Percentiles rank a stretch among this genome's conserved stretches.
Evolutionary conservation across 2,329 filamentous ascomycete species (phyloP).

Genomic region (Hypoxylon sp.): DNA sequence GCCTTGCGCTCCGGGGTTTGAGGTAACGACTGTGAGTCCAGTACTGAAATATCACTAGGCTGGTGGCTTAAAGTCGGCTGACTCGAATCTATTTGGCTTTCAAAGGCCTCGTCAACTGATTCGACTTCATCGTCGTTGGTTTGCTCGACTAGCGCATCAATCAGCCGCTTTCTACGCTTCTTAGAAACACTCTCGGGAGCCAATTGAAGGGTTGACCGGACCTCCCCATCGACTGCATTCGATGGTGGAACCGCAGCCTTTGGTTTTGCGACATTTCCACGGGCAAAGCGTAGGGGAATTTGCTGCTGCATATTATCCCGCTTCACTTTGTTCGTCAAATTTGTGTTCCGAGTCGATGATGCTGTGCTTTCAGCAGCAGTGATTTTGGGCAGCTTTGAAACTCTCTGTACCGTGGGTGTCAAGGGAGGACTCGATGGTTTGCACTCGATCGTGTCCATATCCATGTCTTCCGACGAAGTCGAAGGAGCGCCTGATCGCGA

Average conservation of each 20-base stretch:
- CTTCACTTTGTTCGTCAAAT: constrained; percentile 23
- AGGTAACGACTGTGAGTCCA: constrained; percentile 45
- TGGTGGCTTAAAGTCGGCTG: constrained; percentile 44
- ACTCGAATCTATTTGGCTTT: constrained; percentile 41
- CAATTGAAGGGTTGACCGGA: constrained; percentile 20
- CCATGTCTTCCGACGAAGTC: constrained; percentile 46
- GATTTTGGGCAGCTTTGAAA: constrained; percentile 22
- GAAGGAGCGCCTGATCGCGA: constrained; percentile 38
- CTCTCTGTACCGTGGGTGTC: constrained; percentile 48
- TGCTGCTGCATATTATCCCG: constrained; percentile 43
- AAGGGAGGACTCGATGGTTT: constrained; percentile 54
- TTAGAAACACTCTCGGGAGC: constrained; percentile 34
- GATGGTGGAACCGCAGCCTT: constrained; percentile 30
- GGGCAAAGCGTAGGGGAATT: constrained; percentile 53
- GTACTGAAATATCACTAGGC: constrained; percentile 41
- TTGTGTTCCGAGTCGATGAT: constrained; percentile 12
- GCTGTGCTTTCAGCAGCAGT: constrained; percentile 4
- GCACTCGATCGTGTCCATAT: constrained; percentile 42
- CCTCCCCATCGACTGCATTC: constrained; percentile 30
- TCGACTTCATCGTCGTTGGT: constrained; percentile 46
- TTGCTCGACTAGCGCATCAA: constrained; percentile 53
- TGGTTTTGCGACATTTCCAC: constrained; percentile 33
- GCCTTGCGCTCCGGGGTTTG: constrained; percentile 48
- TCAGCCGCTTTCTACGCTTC: constrained; percentile 51
- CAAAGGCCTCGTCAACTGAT: constrained; percentile 36